These are phyloP conservation scores for Vigna nakashimae DNA, from an alignment of 306 rosid species.

Conservation along the genomic window DNA sequence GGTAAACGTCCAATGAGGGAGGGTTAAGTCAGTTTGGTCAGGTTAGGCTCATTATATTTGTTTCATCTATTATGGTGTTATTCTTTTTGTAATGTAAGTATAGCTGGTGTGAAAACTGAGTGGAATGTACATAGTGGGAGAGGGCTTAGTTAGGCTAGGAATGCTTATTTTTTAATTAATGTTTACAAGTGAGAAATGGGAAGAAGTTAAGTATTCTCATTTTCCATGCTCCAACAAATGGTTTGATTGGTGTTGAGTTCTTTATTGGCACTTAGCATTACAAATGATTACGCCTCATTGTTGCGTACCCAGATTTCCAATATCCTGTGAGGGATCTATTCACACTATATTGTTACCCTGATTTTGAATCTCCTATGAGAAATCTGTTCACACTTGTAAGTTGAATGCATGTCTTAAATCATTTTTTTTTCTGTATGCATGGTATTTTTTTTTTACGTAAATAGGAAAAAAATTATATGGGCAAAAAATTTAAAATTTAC, in stretches of 20 bases:
- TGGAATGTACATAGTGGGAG: conserved; percentile 37
- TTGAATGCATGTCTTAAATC: no score
- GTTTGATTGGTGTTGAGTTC: not conserved
- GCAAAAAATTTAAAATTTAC: no score
- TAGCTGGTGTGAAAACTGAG: not conserved
- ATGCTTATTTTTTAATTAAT: conserved; percentile 41
- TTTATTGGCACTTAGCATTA: no score
- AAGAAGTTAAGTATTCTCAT: conserved; percentile 25
- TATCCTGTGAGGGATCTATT: no score
- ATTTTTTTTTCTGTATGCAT: no score
- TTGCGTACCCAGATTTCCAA: no score
- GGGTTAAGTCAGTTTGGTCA: not conserved
- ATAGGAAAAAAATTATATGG: no score
- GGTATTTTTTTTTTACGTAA: no score
- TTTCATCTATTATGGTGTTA: not conserved
- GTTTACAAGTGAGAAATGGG: not conserved
- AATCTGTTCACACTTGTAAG: no score
- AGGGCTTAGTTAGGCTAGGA: conserved; percentile 4
- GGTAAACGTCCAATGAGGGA: conserved; percentile 72
- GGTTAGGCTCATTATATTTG: conserved; percentile 34
- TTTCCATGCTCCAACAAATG: not conserved
- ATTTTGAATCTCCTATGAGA: no score
- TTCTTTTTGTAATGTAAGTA: conserved; percentile 33
- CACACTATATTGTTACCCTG: no score
- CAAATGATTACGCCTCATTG: no score